Evolutionary conservation across 805 yeast genomes (phyloP).

Genomic region (Yamadazyma sp.): DNA sequence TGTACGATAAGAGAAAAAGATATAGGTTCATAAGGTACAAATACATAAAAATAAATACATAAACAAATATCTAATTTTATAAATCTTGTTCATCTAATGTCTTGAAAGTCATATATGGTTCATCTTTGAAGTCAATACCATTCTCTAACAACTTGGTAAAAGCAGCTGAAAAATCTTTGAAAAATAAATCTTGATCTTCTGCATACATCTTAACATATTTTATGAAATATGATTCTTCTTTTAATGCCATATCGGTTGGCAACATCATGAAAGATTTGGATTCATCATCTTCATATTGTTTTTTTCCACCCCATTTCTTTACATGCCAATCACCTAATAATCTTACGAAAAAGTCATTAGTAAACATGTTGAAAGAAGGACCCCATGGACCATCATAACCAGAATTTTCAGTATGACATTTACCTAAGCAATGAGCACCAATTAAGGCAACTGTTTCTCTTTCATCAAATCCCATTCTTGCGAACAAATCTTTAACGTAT

Average conservation of each 20-base stretch:
- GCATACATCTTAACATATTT: constrained; percentile 49
- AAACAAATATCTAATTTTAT: too few relatives aligned
- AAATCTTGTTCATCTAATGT: constrained; percentile 68
- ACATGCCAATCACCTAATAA: constrained; percentile 55
- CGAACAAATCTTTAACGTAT: constrained; percentile 63
- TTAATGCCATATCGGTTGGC: constrained; percentile 55
- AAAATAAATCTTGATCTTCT: constrained; percentile 45
- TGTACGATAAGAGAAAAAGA: too few relatives aligned
- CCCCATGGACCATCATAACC: constrained; percentile 47
- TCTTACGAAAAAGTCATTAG: constrained; percentile 37
- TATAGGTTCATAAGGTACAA: too few relatives aligned
- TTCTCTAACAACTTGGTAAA: constrained; percentile 46
- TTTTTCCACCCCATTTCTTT: constrained; percentile 38
- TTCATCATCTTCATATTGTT: constrained; percentile 40
- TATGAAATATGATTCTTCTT: constrained; percentile 43
- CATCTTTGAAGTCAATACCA: constrained; percentile 43
- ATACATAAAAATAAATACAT: too few relatives aligned
- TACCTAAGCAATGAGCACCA: constrained; percentile 43
- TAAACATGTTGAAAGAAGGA: constrained; percentile 37
- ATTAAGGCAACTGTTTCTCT: constrained; percentile 40
- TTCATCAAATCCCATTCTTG: constrained; percentile 47
- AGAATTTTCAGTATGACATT: constrained; percentile 34
- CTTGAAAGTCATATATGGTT: constrained; percentile 48
- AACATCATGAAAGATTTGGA: constrained; percentile 49
- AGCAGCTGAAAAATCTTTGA: constrained; percentile 47